Percentiles rank a stretch among this genome's conserved stretches.
phyloP scores from a whole-genome alignment of 1,139 yeast genomes.

The Sugiyamaella paludigena region DNA sequence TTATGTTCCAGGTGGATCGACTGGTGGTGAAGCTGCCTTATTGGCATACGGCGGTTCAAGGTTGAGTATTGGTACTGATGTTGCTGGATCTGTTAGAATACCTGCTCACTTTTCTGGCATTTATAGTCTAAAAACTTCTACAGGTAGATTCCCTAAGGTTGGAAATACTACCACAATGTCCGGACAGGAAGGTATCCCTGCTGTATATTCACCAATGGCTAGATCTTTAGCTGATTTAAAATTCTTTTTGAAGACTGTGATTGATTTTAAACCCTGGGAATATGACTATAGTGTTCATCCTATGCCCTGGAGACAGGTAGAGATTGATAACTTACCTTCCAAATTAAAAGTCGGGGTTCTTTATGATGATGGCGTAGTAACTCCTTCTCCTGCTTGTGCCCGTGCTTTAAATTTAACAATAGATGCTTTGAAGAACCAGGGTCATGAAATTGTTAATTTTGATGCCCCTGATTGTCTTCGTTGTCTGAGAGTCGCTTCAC shows the following conservation, averaged over 20 bases:
- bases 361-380: conserved; percentile 46
- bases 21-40: conserved; percentile 51
- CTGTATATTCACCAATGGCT: conserved; percentile 59
- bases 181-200: conserved; percentile 55
- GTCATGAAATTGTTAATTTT: conserved; percentile 57
- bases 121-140: conserved; percentile 48
- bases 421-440: conserved; percentile 48
- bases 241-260: conserved; percentile 54
- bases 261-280: conserved; percentile 65
- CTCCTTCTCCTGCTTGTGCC: conserved; percentile 61
- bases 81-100: conserved; percentile 57
- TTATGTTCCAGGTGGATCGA: conserved; percentile 48
- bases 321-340: conserved; percentile 15
- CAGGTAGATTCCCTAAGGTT: conserved; percentile 50
- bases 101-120: conserved; percentile 50
- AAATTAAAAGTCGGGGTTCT: conserved; percentile 50
- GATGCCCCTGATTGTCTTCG: conserved; percentile 41
- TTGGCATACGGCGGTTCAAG: conserved; percentile 48
- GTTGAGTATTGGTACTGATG: conserved; percentile 57
- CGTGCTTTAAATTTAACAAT: conserved; percentile 51
- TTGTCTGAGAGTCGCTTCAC: conserved; percentile 42
- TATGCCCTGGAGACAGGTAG: conserved; percentile 58
- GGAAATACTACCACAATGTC: conserved; percentile 52
- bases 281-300: conserved; percentile 55
- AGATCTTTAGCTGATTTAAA: conserved; percentile 62